A percentile compares a stretch with the other conserved stretches of the same genome.
These are phyloP conservation scores for Aspergillus ibericus DNA, from an alignment of 2,329 filamentous ascomycete genomes.

Conservation along the genomic window DNA sequence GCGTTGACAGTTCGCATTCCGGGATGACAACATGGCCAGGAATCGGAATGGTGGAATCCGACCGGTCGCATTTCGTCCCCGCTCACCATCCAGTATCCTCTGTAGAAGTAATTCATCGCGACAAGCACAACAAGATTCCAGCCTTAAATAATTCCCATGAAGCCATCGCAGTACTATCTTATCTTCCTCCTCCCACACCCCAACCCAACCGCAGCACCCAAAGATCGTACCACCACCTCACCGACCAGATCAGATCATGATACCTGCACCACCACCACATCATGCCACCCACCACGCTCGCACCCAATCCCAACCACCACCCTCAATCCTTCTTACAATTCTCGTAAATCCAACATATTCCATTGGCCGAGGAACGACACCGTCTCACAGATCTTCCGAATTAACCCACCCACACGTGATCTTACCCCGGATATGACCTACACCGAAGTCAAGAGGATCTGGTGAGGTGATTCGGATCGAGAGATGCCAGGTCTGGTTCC, in stretches of 20 bases:
- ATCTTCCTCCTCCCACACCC: too few relatives aligned
- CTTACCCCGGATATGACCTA: not conserved
- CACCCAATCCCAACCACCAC: not conserved
- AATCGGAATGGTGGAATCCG: too few relatives aligned
- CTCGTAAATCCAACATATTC: not conserved
- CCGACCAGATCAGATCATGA: not conserved
- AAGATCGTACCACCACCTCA: not conserved
- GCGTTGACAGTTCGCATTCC: too few relatives aligned
- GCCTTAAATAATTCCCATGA: too few relatives aligned
- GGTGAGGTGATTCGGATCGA: constrained; percentile 1
- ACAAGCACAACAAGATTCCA: too few relatives aligned
- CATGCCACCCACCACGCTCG: not conserved
- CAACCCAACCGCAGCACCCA: too few relatives aligned
- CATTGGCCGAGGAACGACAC: not conserved
- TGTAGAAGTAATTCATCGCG: too few relatives aligned
- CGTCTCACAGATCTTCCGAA: not conserved
- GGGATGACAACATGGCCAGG: too few relatives aligned
- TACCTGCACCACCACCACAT: not conserved
- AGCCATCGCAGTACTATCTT: too few relatives aligned
- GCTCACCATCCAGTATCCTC: too few relatives aligned
- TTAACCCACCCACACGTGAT: not conserved
- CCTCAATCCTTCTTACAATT: not conserved
- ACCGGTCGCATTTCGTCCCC: too few relatives aligned
- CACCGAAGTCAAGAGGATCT: not conserved
- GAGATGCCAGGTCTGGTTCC: not conserved